Evolutionary conservation across 192 early-diverging fungal species (phyloP).

Genomic region (Linnemannia elongata): DNA sequence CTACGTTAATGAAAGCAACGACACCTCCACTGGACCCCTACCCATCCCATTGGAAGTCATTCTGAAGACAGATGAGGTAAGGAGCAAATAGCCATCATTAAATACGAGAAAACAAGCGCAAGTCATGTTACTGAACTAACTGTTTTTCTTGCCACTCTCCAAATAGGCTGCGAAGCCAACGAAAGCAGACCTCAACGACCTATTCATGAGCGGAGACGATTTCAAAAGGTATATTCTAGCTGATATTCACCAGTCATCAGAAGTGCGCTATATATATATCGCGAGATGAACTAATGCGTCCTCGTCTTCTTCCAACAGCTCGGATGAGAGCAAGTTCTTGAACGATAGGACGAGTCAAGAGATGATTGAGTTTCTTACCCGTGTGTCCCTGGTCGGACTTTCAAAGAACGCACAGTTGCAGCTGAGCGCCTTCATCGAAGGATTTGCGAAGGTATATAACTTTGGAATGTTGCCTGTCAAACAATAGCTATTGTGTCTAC

Average conservation of each 20-base stretch:
- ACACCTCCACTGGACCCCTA: constrained; percentile 61
- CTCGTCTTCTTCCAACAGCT: neutral
- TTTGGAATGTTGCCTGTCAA: neutral
- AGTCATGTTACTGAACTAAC: neutral
- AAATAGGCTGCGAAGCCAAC: constrained; percentile 51
- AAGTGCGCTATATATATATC: neutral
- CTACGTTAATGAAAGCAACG: constrained; percentile 65
- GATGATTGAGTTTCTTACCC: constrained; percentile 69
- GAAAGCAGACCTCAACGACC: constrained; percentile 61
- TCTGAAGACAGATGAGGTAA: constrained; percentile 65
- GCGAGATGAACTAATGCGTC: neutral
- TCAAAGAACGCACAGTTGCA: constrained; percentile 77
- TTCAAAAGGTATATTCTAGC: constrained; percentile 18
- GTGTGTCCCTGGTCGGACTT: constrained; percentile 71
- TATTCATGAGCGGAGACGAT: constrained; percentile 72
- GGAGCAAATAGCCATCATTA: neutral
- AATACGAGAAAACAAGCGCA: neutral
- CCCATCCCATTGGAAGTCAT: constrained; percentile 78
- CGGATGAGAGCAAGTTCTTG: constrained; percentile 50
- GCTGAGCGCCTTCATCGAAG: constrained; percentile 84
- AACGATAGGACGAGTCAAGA: constrained; percentile 42
- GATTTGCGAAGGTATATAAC: constrained; percentile 68
- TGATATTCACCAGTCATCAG: neutral
- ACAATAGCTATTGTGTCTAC: too few species aligned
- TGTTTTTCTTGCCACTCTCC: neutral